A percentile compares a stretch with the other conserved stretches of the same genome.
phyloP scores from a whole-genome alignment of 1,284 basidiomycete species.

The Jaminaea rosea region DNA sequence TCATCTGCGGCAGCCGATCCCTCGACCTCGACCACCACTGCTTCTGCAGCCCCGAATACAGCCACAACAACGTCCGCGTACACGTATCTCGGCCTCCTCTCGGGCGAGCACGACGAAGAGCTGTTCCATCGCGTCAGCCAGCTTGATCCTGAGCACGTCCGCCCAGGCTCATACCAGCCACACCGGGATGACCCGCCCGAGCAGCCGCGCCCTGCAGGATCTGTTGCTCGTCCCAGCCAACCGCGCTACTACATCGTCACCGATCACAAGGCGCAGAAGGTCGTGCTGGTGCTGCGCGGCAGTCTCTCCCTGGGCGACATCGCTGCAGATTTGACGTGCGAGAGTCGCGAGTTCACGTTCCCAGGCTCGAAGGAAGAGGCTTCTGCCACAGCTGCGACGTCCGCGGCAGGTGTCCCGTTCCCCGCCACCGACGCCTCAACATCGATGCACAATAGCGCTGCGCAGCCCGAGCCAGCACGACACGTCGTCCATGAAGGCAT shows the following conservation, averaged over 20 bases:
- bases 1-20: not conserved
- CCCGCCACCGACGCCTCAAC: not conserved
- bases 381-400: not conserved
- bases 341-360: constrained; percentile 18
- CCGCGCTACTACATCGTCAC: constrained; percentile 40
- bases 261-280: constrained; percentile 26
- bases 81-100: constrained; percentile 28
- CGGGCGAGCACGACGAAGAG: constrained; percentile 32
- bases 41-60: not conserved
- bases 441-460: not conserved
- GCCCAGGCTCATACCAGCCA: not conserved
- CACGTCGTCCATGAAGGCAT: constrained; percentile 56
- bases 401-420: no score
- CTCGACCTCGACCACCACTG: not conserved
- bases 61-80: constrained; percentile 8
- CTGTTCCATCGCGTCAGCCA: constrained; percentile 34
- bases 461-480: not conserved
- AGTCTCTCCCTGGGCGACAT: constrained; percentile 41
- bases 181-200: not conserved
- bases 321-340: constrained; percentile 44
- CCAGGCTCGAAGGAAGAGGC: constrained; percentile 3
- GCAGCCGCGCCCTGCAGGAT: not conserved
- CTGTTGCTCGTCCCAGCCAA: not conserved
- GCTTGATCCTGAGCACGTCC: constrained; percentile 7
- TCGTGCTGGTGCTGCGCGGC: constrained; percentile 37